Evolutionary conservation across 2,329 filamentous ascomycete genomes (phyloP).

Genomic region (Aspergillus phoenicis): DNA sequence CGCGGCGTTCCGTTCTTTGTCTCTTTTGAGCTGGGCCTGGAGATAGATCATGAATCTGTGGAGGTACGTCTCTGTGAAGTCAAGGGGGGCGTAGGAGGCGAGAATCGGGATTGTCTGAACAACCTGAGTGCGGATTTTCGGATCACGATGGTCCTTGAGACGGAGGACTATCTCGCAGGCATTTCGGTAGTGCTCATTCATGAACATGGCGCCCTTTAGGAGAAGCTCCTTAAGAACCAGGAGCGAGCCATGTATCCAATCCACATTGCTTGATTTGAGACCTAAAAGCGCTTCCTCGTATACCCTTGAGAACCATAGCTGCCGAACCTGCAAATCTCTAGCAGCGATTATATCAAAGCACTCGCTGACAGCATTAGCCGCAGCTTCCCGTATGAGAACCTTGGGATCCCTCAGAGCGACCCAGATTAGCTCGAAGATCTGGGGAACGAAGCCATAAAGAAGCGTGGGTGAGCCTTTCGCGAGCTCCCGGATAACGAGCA

Average conservation of each 20-base stretch:
- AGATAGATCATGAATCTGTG: conserved; percentile 98
- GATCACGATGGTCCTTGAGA: conserved; percentile 89
- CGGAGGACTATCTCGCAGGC: conserved; percentile 90
- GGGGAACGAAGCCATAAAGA: conserved; percentile 92
- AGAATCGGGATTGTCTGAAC: conserved; percentile 89
- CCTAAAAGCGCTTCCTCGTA: conserved; percentile 82
- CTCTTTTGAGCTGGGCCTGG: conserved; percentile 88
- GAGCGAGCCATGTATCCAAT: conserved; percentile 90
- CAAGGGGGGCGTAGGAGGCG: conserved; percentile 86
- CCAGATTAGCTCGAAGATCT: conserved; percentile 96
- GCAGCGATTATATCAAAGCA: conserved; percentile 96
- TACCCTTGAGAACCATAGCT: conserved; percentile 86
- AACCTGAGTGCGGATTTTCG: conserved; percentile 84
- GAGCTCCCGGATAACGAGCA: conserved; percentile 85
- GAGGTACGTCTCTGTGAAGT: conserved; percentile 84
- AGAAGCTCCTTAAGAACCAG: conserved; percentile 90
- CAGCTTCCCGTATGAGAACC: conserved; percentile 87
- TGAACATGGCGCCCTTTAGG: conserved; percentile 96
- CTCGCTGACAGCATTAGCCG: conserved; percentile 88
- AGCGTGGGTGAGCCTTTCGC: conserved; percentile 91
- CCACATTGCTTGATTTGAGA: conserved; percentile 76
- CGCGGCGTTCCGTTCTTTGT: conserved; percentile 89
- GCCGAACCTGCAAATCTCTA: conserved; percentile 83
- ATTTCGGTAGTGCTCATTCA: conserved; percentile 91
- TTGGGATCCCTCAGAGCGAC: conserved; percentile 86